These are phyloP conservation scores for Stentor coeruleus DNA, from an alignment of 73 alveolate genomes.

Conservation along the genomic window DNA sequence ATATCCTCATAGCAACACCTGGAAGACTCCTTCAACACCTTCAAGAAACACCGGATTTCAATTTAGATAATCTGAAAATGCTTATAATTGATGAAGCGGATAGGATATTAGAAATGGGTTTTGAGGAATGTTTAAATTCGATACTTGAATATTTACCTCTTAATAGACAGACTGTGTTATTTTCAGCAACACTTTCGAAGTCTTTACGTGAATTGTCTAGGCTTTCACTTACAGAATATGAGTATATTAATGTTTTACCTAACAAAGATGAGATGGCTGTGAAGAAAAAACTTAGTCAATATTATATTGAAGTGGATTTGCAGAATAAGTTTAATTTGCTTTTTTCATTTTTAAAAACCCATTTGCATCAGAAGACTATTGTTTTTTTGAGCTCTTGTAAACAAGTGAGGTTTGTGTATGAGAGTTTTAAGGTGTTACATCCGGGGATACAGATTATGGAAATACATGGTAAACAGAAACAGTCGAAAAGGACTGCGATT, in stretches of 20 bases:
- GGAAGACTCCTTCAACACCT: conserved; percentile 87
- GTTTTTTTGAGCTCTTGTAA: conserved; percentile 84
- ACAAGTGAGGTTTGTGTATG: conserved; percentile 81
- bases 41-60: conserved; percentile 78
- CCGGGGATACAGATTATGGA: conserved; percentile 66
- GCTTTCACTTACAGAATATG: conserved; percentile 36
- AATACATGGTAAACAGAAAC: conserved; percentile 84
- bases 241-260: conserved; percentile 36
- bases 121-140: conserved; percentile 62
- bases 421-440: conserved; percentile 67
- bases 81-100: conserved; percentile 90
- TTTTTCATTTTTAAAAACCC: conserved; percentile 88
- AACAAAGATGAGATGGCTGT: conserved; percentile 56
- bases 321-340: conserved; percentile 88
- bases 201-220: conserved; percentile 39
- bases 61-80: conserved; percentile 55
- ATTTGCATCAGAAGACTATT: conserved; percentile 69
- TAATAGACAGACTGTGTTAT: conserved; percentile 61
- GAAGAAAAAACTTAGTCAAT: conserved; percentile 80
- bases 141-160: conserved; percentile 69
- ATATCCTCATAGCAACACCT: conserved; percentile 81
- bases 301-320: conserved; percentile 62
- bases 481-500: conserved; percentile 83
- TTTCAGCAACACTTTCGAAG: conserved; percentile 80
- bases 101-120: conserved; percentile 81